Evolutionary conservation across 2,329 filamentous ascomycete genomes (phyloP).

Genomic region (Chaetomium strumarium): DNA sequence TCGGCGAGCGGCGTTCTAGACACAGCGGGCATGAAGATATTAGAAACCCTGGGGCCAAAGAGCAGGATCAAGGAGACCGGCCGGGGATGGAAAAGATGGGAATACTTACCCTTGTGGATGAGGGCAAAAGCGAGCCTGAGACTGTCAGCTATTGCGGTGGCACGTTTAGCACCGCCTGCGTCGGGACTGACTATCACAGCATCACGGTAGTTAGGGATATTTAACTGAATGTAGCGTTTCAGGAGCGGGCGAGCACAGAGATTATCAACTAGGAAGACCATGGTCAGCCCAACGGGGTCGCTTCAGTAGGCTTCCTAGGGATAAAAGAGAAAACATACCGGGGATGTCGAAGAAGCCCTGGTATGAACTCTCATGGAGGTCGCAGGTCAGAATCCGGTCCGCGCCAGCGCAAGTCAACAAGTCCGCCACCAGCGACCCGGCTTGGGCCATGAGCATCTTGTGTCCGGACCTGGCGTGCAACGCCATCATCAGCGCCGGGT

Average conservation of each 20-base stretch:
- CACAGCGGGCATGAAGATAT: background rate
- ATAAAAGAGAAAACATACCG: slow-evolving; percentile 10
- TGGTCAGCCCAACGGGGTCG: background rate
- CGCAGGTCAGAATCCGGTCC: slow-evolving; percentile 47
- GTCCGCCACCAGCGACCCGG: slow-evolving; percentile 89
- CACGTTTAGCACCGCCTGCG: slow-evolving; percentile 92
- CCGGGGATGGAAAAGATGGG: slow-evolving; percentile 22
- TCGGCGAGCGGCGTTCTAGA: slow-evolving; percentile 53
- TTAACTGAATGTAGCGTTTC: slow-evolving; percentile 66
- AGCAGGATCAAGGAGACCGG: background rate
- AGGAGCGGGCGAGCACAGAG: slow-evolving; percentile 77
- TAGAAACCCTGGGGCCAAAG: background rate
- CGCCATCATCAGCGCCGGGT: slow-evolving; percentile 49
- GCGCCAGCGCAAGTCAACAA: slow-evolving; percentile 91
- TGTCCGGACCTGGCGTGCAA: slow-evolving; percentile 84
- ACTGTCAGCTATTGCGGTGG: slow-evolving; percentile 91
- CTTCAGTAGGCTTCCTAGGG: background rate
- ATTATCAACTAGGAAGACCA: slow-evolving; percentile 64
- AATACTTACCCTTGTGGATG: slow-evolving; percentile 87
- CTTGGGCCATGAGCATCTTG: slow-evolving; percentile 97
- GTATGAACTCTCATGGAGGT: slow-evolving; percentile 87
- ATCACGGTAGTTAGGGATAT: slow-evolving; percentile 78
- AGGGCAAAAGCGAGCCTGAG: slow-evolving; percentile 92
- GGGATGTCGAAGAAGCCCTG: slow-evolving; percentile 50
- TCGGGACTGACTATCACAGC: slow-evolving; percentile 94